Evolutionary conservation across 176 grass and related monocot species (phyloP).

Genomic region (Chrysopogon serrulatus): DNA sequence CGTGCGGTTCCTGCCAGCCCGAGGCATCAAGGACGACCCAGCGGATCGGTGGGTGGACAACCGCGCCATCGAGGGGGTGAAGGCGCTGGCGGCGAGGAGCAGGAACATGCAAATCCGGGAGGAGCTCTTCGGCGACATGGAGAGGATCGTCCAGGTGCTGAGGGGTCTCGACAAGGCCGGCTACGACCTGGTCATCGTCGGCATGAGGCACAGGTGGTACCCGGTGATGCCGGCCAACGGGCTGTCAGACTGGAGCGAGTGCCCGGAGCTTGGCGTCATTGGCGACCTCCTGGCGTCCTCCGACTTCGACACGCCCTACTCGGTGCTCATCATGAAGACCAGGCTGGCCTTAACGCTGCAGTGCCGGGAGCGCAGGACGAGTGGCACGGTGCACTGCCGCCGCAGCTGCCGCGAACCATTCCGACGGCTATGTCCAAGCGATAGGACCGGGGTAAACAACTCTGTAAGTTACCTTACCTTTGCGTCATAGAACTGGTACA

Average conservation of each 20-base stretch:
- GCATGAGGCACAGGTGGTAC: constrained; percentile 65
- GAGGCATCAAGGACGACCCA: constrained; percentile 50
- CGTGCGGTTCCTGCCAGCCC: constrained; percentile 58
- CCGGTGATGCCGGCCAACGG: constrained; percentile 53
- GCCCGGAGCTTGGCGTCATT: constrained; percentile 75
- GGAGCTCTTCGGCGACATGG: constrained; percentile 71
- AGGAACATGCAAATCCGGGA: constrained; percentile 51
- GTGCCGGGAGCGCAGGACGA: constrained; percentile 32
- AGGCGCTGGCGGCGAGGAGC: constrained; percentile 33
- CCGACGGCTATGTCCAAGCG: neutral
- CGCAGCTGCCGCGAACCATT: neutral
- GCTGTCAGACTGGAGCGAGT: constrained; percentile 75
- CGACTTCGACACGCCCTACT: constrained; percentile 65
- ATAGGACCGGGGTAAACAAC: neutral
- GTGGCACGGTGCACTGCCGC: neutral
- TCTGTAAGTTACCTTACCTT: neutral
- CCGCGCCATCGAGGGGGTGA: constrained; percentile 63
- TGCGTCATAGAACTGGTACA: neutral
- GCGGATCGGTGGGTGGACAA: constrained; percentile 51
- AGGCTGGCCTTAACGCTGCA: constrained; percentile 47
- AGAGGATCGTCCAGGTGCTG: constrained; percentile 51
- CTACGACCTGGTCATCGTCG: constrained; percentile 78
- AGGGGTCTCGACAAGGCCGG: constrained; percentile 43
- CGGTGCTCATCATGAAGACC: constrained; percentile 85
- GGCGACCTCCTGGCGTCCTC: constrained; percentile 74